A percentile compares a stretch with the other conserved stretches of the same genome.
Conservation (phyloP, 129 eudicot species). For the Artemisia tridentata region DNA sequence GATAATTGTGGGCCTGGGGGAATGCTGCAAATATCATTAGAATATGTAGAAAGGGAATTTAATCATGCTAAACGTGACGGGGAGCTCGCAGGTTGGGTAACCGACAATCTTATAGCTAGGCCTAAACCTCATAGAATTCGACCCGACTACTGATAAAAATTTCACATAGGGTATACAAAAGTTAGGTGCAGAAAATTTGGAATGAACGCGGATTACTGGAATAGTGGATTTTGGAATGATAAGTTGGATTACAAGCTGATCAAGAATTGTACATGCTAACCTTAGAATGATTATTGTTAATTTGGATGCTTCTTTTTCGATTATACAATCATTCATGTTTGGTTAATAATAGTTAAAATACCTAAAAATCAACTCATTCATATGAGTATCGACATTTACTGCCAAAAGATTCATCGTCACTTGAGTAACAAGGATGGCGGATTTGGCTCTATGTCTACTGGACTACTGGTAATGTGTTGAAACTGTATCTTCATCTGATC, state of each 20-base stretch:
- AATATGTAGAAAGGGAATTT: not conserved
- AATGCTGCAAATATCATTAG: no score
- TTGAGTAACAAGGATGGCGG: no score
- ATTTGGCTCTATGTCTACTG: no score
- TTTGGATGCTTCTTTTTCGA: not conserved
- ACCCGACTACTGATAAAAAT: slow-evolving; percentile 31
- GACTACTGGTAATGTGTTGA: no score
- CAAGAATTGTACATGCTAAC: slow-evolving; percentile 1
- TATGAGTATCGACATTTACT: no score
- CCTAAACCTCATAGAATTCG: slow-evolving; percentile 75
- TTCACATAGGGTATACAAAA: slow-evolving; percentile 13
- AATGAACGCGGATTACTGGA: not conserved
- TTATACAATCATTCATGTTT: no score
- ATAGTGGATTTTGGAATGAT: slow-evolving; percentile 10
- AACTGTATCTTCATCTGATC: no score
- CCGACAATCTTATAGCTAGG: slow-evolving; percentile 87
- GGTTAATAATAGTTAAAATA: not conserved
- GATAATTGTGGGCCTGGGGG: no score
- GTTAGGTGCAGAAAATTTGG: slow-evolving; percentile 3
- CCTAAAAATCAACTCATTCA: not conserved
- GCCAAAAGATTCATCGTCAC: no score
- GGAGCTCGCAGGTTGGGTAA: slow-evolving; percentile 71
- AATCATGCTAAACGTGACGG: slow-evolving; percentile 71
- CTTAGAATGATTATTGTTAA: not conserved
- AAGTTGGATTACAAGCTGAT: not conserved